These are phyloP conservation scores for Globisporangium nunn DNA, from an alignment of 352 stramenopile species.

Conservation along the genomic window DNA sequence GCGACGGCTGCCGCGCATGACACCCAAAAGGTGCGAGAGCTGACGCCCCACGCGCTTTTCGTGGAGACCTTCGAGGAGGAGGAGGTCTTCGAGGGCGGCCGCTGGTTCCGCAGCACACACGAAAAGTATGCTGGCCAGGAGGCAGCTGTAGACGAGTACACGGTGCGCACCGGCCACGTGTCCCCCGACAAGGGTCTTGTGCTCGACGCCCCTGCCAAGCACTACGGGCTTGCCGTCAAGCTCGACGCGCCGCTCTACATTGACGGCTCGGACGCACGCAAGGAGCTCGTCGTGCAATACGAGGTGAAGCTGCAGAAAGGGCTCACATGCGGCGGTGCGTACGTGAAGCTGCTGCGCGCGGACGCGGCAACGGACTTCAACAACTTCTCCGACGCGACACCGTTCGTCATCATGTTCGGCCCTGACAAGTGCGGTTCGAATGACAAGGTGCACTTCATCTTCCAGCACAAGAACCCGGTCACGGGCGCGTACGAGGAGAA, in stretches of 20 bases:
- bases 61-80: conserved; percentile 74
- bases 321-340: conserved; percentile 89
- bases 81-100: conserved; percentile 47
- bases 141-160: conserved; percentile 60
- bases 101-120: conserved; percentile 80
- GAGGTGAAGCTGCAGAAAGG: conserved; percentile 91
- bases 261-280: conserved; percentile 54
- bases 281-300: conserved; percentile 92
- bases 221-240: conserved; percentile 77
- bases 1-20: conserved; percentile 4
- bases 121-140: conserved; percentile 78
- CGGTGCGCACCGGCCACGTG: conserved; percentile 39
- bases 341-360: conserved; percentile 90
- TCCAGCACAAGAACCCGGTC: conserved; percentile 91
- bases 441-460: conserved; percentile 95
- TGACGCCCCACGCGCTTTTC: conserved; percentile 51
- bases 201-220: conserved; percentile 57
- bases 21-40: conserved; percentile 38
- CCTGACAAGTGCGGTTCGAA: conserved; percentile 91
- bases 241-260: conserved; percentile 56
- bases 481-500: conserved; percentile 92
- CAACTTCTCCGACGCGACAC: conserved; percentile 78
- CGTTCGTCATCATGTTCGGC: conserved; percentile 95
- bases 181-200: conserved; percentile 65
- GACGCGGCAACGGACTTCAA: conserved; percentile 39